Conservation (phyloP, 441 rosid species). For the Manihot esculenta region DNA sequence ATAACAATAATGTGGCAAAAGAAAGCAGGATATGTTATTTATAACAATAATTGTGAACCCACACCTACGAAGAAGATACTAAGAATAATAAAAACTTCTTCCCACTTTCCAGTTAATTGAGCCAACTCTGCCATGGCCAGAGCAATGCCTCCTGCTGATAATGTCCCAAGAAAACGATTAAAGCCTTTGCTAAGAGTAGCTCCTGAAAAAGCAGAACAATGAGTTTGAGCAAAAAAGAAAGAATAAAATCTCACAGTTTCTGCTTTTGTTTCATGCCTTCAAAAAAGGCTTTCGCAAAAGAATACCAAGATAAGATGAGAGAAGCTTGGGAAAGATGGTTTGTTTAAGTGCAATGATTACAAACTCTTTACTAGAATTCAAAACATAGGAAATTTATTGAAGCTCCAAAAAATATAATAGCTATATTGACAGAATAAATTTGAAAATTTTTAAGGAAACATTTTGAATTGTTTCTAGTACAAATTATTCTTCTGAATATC, state of each 20-base stretch:
- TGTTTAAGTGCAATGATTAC: neutral
- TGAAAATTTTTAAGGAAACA: neutral
- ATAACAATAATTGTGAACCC: conserved; percentile 5
- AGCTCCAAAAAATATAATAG: neutral
- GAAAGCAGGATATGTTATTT: neutral
- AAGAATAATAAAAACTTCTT: conserved; percentile 59
- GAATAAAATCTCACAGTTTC: neutral
- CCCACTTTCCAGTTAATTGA: conserved; percentile 49
- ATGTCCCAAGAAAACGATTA: conserved; percentile 84
- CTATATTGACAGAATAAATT: neutral
- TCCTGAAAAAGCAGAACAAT: conserved; percentile 30
- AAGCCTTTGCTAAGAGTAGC: conserved; percentile 73
- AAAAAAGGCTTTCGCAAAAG: neutral
- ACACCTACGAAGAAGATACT: conserved; percentile 82
- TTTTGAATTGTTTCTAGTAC: too few relatives aligned
- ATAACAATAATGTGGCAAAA: neutral
- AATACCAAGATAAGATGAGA: neutral
- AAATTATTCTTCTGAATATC: neutral
- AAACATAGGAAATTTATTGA: neutral
- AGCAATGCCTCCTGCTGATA: conserved; percentile 87
- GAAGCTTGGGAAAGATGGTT: neutral
- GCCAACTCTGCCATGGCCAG: conserved; percentile 77
- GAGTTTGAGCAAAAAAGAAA: conserved; percentile 10
- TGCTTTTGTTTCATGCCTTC: neutral
- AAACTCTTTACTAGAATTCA: neutral